phyloP scores from a whole-genome alignment of 1,284 basidiomycete species.

The Spongiforma sp. region DNA sequence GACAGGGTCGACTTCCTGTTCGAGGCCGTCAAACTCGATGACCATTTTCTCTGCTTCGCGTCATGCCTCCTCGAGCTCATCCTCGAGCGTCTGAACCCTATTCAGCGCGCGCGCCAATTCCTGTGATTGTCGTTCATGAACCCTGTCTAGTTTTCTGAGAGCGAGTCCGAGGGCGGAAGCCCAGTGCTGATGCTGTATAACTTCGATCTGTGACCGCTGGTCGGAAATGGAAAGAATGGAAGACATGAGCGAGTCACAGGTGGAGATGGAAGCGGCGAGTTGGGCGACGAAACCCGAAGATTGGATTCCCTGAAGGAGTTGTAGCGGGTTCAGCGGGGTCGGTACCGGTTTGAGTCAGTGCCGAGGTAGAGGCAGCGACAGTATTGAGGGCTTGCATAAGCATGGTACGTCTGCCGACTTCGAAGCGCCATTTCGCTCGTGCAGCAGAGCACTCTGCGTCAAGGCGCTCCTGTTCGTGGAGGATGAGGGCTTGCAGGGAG shows the following conservation, averaged over 20 bases:
- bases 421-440: slow-evolving; percentile 71
- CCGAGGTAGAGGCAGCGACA: slow-evolving; percentile 32
- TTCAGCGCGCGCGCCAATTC: no score
- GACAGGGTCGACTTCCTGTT: slow-evolving; percentile 39
- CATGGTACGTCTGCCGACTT: slow-evolving; percentile 70
- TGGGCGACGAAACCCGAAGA: slow-evolving; percentile 54
- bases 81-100: slow-evolving; percentile 63
- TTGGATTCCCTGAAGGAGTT: slow-evolving; percentile 23
- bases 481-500: slow-evolving; percentile 60
- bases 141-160: slow-evolving; percentile 76
- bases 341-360: slow-evolving; percentile 5
- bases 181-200: slow-evolving; percentile 66
- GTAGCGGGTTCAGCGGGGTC: background rate
- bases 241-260: slow-evolving; percentile 62
- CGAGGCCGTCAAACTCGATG: slow-evolving; percentile 68
- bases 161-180: slow-evolving; percentile 79
- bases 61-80: slow-evolving; percentile 80
- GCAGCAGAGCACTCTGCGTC: slow-evolving; percentile 51
- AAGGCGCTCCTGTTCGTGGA: slow-evolving; percentile 61
- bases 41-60: no score
- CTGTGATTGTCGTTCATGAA: slow-evolving; percentile 64
- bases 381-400: slow-evolving; percentile 67
- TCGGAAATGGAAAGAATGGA: slow-evolving; percentile 62
- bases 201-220: slow-evolving; percentile 67
- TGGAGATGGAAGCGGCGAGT: slow-evolving; percentile 59